Percentiles rank a stretch among this genome's conserved stretches.
Conservation (phyloP, 495 filamentous ascomycete genomes). For the Xylaria castorea region DNA sequence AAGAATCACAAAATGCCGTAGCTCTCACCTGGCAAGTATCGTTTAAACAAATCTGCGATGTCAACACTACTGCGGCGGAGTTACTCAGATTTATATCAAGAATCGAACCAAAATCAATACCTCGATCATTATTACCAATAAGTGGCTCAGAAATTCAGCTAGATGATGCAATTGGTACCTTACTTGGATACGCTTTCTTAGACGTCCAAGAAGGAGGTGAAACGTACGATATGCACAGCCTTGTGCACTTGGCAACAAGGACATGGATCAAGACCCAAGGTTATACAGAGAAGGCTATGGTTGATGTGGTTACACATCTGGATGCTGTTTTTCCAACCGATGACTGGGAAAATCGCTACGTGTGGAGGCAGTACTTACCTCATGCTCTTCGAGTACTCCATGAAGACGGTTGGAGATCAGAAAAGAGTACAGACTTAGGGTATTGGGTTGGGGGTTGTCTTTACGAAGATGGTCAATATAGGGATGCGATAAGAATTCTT, state of each 20-base stretch:
- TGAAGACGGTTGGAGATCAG: constrained; percentile 21
- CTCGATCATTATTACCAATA: constrained; percentile 43
- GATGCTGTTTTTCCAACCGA: constrained; percentile 28
- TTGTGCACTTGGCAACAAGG: constrained; percentile 54
- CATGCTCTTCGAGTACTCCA: constrained; percentile 39
- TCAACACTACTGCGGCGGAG: constrained; percentile 41
- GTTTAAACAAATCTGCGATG: constrained; percentile 53
- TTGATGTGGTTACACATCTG: constrained; percentile 32
- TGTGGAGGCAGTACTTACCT: constrained; percentile 42
- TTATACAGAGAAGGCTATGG: background rate
- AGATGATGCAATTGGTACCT: constrained; percentile 41
- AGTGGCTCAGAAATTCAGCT: constrained; percentile 30
- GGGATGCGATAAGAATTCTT: constrained; percentile 40
- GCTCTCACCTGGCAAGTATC: constrained; percentile 63
- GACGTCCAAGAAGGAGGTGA: constrained; percentile 33
- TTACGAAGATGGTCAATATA: constrained; percentile 30
- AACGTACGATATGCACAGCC: constrained; percentile 49
- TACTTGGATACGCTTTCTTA: constrained; percentile 46
- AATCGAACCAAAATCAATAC: constrained; percentile 47
- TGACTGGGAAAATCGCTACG: constrained; percentile 29
- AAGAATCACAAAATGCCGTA: constrained; percentile 54
- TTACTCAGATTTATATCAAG: constrained; percentile 54
- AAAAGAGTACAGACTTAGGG: constrained; percentile 29
- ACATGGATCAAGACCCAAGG: constrained; percentile 38
- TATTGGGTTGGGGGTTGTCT: constrained; percentile 31